phyloP scores from a whole-genome alignment of 2,329 filamentous ascomycete genomes.

The Aureobasidium mangrovei region DNA sequence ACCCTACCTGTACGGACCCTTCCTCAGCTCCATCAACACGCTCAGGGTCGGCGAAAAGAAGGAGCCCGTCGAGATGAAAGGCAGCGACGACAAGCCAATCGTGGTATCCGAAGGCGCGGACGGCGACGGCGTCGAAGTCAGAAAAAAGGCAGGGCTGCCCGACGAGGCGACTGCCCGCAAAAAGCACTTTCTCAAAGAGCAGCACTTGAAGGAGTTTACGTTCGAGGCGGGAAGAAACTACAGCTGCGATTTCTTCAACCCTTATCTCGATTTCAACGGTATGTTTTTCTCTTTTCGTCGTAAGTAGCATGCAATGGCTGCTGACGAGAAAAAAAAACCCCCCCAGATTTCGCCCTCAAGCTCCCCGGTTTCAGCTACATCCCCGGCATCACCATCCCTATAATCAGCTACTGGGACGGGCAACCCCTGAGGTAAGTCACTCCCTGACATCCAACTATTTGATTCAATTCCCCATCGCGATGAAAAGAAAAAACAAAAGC shows the following conservation, averaged over 20 bases:
- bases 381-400: slow-evolving; percentile 60
- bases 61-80: slow-evolving; percentile 25
- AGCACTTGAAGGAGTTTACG: slow-evolving; percentile 46
- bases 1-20: slow-evolving; percentile 78
- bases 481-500: neutral
- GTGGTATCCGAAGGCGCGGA: slow-evolving; percentile 46
- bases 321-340: neutral
- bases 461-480: slow-evolving; percentile 19
- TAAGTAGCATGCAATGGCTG: neutral
- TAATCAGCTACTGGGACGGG: slow-evolving; percentile 73
- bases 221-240: slow-evolving; percentile 57
- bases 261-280: slow-evolving; percentile 80
- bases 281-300: slow-evolving; percentile 12
- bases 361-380: slow-evolving; percentile 49
- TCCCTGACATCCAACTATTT: slow-evolving; percentile 22
- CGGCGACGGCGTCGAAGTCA: slow-evolving; percentile 34
- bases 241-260: slow-evolving; percentile 74
- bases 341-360: slow-evolving; percentile 55
- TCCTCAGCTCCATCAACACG: slow-evolving; percentile 70
- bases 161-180: slow-evolving; percentile 39
- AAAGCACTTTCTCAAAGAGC: slow-evolving; percentile 52
- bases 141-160: slow-evolving; percentile 35
- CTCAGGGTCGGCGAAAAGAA: slow-evolving; percentile 54
- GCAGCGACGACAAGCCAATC: slow-evolving; percentile 45
- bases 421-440: slow-evolving; percentile 60